Base-by-base conservation (phyloP, 108 stramenopile genomes). In the Fistulifera pelliculosa region DNA sequence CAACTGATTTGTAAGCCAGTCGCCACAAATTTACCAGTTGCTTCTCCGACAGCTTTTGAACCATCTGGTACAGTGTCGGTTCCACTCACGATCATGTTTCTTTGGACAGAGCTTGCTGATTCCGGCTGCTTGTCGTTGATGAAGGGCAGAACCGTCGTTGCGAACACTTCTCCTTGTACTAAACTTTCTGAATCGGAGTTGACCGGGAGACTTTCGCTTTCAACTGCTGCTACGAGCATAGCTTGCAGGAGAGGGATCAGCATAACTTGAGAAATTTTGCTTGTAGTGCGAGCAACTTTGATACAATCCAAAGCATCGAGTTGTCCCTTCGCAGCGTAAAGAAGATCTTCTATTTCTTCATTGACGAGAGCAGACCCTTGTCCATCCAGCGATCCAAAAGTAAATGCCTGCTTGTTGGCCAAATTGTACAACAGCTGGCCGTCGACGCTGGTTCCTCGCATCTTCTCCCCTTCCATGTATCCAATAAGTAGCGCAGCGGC, bases 401-500 rank as follows among this genome's bases (percentile, higher is more conserved):
- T 77, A 61, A 79, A 71, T 2, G 81, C 77, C 40, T 83, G 79
- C 35, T 74, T 75, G 26, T 75, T 79, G 12, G 73, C 74, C 14
- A 87, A 58, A 27, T 67, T 74, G 81, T 79, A 87, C 24, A 83
- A 44, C 56, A 87, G 66, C 49, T 83, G 64, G 17, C 90, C 90
- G 65, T 87, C 90, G 43, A 67, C 52, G n/a, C 53, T 47, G 1
- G 80, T 73, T n/a, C 86, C 90, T 38, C 83, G 79, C 25, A 60
- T 51, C 3, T 53, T 25, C 3, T 56, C 54, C 17, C 90, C 90
- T 55, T 87, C 90, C 58, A 91, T 55, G 14, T 81, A 91, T 16
- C 90, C 90, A 52, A 91, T 85, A 40, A 80, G 56, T 5, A 81
- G 58, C 8, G 86, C 83, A 8, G 85, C 85, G 38, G 83, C 84